phyloP scores from a whole-genome alignment of 768 basidiomycete genomes.

The Tricholoma sp. region DNA sequence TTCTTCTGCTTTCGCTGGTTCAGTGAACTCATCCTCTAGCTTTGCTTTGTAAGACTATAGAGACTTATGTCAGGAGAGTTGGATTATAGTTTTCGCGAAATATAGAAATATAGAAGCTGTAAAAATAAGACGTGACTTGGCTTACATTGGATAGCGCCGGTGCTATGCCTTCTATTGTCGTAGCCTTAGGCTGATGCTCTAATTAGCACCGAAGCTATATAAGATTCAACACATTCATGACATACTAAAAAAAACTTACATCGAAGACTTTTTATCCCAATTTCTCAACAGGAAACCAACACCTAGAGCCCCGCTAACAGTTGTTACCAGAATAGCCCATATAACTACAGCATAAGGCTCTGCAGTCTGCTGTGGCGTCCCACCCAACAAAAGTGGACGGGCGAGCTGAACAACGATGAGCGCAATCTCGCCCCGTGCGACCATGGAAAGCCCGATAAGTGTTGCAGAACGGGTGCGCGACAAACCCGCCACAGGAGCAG shows the following conservation, averaged over 20 bases:
- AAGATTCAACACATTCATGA: not conserved
- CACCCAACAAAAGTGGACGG: conserved; percentile 21
- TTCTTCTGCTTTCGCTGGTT: not conserved
- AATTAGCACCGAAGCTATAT: not conserved
- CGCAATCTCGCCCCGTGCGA: conserved; percentile 66
- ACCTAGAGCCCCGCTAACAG: conserved; percentile 41
- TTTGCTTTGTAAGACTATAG: too few species aligned
- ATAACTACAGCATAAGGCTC: conserved; percentile 50
- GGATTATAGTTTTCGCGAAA: too few species aligned
- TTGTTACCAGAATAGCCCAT: conserved; percentile 54
- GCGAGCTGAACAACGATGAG: conserved; percentile 52
- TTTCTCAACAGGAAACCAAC: conserved; percentile 21
- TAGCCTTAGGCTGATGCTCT: not conserved
- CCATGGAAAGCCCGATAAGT: conserved; percentile 54
- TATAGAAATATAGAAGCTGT: too few species aligned
- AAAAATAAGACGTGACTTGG: too few species aligned
- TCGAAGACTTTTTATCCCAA: conserved; percentile 3
- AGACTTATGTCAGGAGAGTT: too few species aligned
- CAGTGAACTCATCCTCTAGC: not conserved
- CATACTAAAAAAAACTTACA: not conserved
- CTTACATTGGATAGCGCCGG: too few species aligned
- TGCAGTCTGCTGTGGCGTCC: conserved; percentile 14
- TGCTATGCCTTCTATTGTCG: too few species aligned
- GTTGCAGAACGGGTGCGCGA: conserved; percentile 22
- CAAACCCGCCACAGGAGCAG: not conserved